Evolutionary conservation across 2,329 filamentous ascomycete species (phyloP), one percentile per base, ranked within the genome.

Genomic region (Aspergillus vadensis): DNA sequence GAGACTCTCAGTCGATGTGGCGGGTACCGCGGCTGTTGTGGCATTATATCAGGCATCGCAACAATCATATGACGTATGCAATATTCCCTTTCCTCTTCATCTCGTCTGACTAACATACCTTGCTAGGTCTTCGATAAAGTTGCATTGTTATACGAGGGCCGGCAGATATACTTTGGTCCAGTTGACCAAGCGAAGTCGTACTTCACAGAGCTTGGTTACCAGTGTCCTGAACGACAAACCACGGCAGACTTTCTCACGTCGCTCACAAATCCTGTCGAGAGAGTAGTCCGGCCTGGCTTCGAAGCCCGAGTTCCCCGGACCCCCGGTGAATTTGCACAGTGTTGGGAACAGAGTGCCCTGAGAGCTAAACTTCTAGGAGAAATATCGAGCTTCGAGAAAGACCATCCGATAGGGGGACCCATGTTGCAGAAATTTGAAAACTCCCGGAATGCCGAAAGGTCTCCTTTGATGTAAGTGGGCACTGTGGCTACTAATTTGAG

Each of bases 181-280:
- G 83, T 85, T 0, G 69, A 69, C 3, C 72, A 80, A 1, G 89
- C 89, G 0, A 86, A 83, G 64, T 70, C 68, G 0, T 91, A 84
- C 74, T 91, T 92, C 63, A 85, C 88, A 67, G 76, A 81, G 2
- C 83, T 88, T 71, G 89, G 89, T 15, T 92, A 86, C 81, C 71
- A 81, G 27, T 90, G 88, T 63, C 87, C 87, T 0, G 72, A 81
- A 2, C 81, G 88, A 5, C 87, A 90, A 68, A 90, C 87, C 0
- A 55, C 53, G 25, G 53, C 39, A 32, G 53, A 55, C 43, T 55
- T 55, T 21, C 53, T 55, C 15, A 55, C 53, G 2, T 55, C 53
- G 8, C 39, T 55, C 23, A 55, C 53, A 12, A 44, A 43, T 19
- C 53, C 53, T 19, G 53, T 44, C 4, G 58, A 60, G 38, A 44